Conservation (phyloP, 2,329 filamentous ascomycete species). For the Ophiosphaerella korrae region DNA sequence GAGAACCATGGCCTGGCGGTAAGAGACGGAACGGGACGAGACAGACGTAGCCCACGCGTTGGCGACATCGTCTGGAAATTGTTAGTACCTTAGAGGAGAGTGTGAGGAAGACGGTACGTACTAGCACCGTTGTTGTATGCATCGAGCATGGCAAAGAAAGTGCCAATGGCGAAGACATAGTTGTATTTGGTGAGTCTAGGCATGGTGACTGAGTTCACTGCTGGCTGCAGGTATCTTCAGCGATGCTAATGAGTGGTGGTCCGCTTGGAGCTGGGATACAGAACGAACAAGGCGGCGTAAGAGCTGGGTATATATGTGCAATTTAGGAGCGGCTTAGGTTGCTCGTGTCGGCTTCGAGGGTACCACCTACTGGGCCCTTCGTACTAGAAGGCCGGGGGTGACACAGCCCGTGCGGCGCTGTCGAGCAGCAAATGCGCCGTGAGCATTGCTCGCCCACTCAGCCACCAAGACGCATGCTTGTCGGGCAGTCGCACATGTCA, state of each 20-base stretch:
- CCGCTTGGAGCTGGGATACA: conserved; percentile 21
- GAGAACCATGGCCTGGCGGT: conserved; percentile 64
- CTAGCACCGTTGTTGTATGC: conserved; percentile 81
- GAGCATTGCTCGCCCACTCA: conserved; percentile 8
- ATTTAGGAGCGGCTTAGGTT: conserved; percentile 17
- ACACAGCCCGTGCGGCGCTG: conserved; percentile 12
- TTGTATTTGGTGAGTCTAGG: conserved; percentile 55
- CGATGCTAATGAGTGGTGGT: conserved; percentile 17
- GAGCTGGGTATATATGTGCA: conserved; percentile 25
- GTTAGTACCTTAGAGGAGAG: conserved; percentile 9
- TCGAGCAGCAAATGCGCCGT: conserved; percentile 13
- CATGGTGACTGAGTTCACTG: conserved; percentile 20
- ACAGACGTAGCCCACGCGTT: conserved; percentile 84
- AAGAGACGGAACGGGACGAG: conserved; percentile 76
- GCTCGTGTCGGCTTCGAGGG: conserved; percentile 12
- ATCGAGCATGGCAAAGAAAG: conserved; percentile 75
- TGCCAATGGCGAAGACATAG: conserved; percentile 77
- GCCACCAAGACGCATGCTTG: conserved; percentile 15
- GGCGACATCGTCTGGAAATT: conserved; percentile 73
- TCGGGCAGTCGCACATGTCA: conserved; percentile 23
- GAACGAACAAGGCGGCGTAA: conserved; percentile 9
- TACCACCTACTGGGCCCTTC: conserved; percentile 1
- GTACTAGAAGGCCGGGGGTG: conserved; percentile 13
- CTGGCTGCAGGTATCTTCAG: conserved; percentile 18
- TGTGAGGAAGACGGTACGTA: conserved; percentile 51